phyloP scores from a whole-genome alignment of 2,329 filamentous ascomycete species.

The Dendryphion nanum region DNA sequence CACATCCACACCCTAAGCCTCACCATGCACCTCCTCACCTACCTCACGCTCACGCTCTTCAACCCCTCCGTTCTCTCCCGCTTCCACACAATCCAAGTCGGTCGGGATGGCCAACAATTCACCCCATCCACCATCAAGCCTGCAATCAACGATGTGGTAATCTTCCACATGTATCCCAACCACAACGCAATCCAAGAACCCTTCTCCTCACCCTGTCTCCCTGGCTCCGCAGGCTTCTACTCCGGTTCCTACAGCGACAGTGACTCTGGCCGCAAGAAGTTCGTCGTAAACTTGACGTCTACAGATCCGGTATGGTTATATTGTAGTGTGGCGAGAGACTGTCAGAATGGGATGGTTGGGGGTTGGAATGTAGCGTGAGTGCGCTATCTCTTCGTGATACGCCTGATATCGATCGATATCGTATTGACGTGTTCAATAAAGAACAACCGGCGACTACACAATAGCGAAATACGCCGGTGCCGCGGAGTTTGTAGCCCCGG shows the following conservation, averaged over 20 bases:
- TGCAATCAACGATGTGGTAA: slow-evolving; percentile 12
- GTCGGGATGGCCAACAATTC: slow-evolving; percentile 8
- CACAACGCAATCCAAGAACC: slow-evolving; percentile 15
- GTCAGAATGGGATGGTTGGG: slow-evolving; percentile 23
- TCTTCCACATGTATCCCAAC: slow-evolving; percentile 13
- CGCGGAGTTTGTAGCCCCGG: neutral
- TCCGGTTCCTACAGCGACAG: slow-evolving; percentile 18
- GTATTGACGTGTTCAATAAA: neutral
- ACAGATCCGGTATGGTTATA: slow-evolving; percentile 23
- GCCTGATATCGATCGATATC: too few relatives aligned
- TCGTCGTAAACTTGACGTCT: slow-evolving; percentile 22
- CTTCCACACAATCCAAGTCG: slow-evolving; percentile 16
- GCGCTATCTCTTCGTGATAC: too few relatives aligned
- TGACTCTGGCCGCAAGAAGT: slow-evolving; percentile 18
- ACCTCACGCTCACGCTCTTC: slow-evolving; percentile 4
- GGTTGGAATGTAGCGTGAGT: slow-evolving; percentile 11
- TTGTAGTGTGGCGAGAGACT: slow-evolving; percentile 19
- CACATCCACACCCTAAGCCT: too few relatives aligned
- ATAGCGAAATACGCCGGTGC: neutral
- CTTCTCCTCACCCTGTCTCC: slow-evolving; percentile 13
- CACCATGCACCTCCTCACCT: too few relatives aligned
- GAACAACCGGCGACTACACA: neutral
- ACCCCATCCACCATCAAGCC: slow-evolving; percentile 12
- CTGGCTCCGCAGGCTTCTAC: slow-evolving; percentile 15
- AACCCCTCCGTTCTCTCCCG: slow-evolving; percentile 6